A percentile compares a stretch with the other conserved stretches of the same genome.
These are phyloP conservation scores for Cutaneotrichosporon dermatis DNA, from an alignment of 1,284 basidiomycete species.

Conservation along the genomic window DNA sequence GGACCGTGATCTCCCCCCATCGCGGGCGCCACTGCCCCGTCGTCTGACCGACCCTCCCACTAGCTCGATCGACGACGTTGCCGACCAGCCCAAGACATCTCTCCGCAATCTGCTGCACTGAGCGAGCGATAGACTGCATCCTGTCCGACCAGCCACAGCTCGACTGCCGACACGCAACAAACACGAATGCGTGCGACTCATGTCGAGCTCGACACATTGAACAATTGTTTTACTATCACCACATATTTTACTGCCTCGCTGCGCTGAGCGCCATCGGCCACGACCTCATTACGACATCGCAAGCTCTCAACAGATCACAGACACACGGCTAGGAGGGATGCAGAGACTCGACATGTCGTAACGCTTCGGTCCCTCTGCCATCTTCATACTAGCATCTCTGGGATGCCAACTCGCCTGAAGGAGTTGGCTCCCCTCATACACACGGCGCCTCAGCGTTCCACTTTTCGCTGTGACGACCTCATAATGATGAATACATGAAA, in stretches of 20 bases:
- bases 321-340: background rate
- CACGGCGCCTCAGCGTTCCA: background rate
- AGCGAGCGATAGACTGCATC: background rate
- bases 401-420: no score
- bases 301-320: background rate
- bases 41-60: background rate
- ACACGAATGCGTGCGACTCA: background rate
- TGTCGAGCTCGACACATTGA: background rate
- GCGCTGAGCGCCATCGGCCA: background rate
- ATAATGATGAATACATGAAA: slow-evolving; percentile 1
- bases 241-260: background rate
- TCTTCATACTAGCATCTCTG: background rate
- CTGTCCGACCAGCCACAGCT: background rate
- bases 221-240: background rate
- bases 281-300: background rate
- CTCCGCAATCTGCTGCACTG: slow-evolving; percentile 17
- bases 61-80: background rate
- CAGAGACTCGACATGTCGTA: background rate
- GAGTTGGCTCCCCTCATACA: background rate
- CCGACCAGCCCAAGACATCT: slow-evolving; percentile 11
- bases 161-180: background rate
- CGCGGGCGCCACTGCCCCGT: background rate
- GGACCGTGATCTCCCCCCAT: background rate
- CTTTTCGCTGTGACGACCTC: background rate
- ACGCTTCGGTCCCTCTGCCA: no score